A percentile compares a stretch with the other conserved stretches of the same genome.
phyloP scores from a whole-genome alignment of 805 yeast species.

The Kuraishia cidri region DNA sequence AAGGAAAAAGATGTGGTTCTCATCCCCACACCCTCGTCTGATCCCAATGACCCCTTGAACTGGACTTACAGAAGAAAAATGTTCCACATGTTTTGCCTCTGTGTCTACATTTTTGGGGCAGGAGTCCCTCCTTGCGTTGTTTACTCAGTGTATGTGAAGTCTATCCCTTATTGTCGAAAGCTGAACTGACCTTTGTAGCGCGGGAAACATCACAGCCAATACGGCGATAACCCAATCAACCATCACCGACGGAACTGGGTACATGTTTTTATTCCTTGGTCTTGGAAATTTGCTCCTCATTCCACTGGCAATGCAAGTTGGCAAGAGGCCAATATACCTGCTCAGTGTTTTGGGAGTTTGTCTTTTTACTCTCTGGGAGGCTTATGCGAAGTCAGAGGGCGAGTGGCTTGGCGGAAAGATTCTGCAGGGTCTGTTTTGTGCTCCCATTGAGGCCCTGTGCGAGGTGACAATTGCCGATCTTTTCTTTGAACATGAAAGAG shows the following conservation, averaged over 20 bases:
- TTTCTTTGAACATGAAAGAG: constrained; percentile 29
- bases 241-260: constrained; percentile 37
- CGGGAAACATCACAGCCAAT: too few relatives aligned
- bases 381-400: constrained; percentile 23
- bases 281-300: constrained; percentile 40
- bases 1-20: constrained; percentile 27
- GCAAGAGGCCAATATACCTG: constrained; percentile 36
- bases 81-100: constrained; percentile 26
- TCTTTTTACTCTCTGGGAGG: constrained; percentile 31
- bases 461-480: constrained; percentile 25
- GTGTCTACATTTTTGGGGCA: constrained; percentile 28
- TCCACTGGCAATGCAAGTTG: constrained; percentile 39
- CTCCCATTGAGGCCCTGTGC: constrained; percentile 25
- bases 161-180: too few relatives aligned
- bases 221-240: too few relatives aligned
- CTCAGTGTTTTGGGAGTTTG: constrained; percentile 27
- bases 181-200: too few relatives aligned
- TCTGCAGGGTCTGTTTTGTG: constrained; percentile 26
- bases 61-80: constrained; percentile 37
- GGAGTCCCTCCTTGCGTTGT: constrained; percentile 42
- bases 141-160: too few relatives aligned
- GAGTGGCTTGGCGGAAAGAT: constrained; percentile 26
- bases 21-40: constrained; percentile 47
- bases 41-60: constrained; percentile 52
- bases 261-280: constrained; percentile 41